Evolutionary conservation across 352 stramenopile species (phyloP).

Genomic region (Globisporangium megalacanthum): DNA sequence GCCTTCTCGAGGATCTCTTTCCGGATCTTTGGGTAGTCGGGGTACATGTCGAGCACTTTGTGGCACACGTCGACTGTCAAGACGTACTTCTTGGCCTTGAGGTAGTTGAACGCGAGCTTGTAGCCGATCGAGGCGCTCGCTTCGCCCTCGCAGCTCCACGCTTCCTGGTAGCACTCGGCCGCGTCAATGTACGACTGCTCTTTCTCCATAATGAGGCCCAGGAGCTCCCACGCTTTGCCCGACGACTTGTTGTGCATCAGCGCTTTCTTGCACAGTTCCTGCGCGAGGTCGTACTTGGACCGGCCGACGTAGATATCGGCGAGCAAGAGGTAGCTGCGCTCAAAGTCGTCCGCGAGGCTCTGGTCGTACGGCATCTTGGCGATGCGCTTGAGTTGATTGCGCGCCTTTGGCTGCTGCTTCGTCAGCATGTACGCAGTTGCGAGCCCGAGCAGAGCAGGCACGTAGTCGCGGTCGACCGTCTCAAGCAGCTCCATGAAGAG

Average conservation of each 20-base stretch:
- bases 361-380: constrained; percentile 91
- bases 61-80: constrained; percentile 90
- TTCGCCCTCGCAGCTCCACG: constrained; percentile 76
- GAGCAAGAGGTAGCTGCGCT: constrained; percentile 90
- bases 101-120: constrained; percentile 95
- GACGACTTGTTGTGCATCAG: constrained; percentile 92
- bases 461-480: constrained; percentile 77
- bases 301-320: constrained; percentile 91
- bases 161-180: constrained; percentile 91
- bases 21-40: constrained; percentile 93
- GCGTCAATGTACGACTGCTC: constrained; percentile 91
- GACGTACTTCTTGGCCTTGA: constrained; percentile 91
- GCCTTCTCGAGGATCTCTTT: constrained; percentile 94
- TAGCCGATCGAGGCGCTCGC: constrained; percentile 88
- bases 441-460: constrained; percentile 87
- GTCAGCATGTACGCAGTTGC: constrained; percentile 91
- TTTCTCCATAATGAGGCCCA: constrained; percentile 94
- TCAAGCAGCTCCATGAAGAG: constrained; percentile 91
- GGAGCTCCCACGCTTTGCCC: constrained; percentile 89
- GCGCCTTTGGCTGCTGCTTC: constrained; percentile 88
- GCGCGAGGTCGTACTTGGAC: constrained; percentile 91
- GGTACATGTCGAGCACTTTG: constrained; percentile 91
- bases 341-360: constrained; percentile 89
- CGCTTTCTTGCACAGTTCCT: constrained; percentile 91
- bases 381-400: constrained; percentile 94